A percentile compares a stretch with the other conserved stretches of the same genome.
Conservation (phyloP, 1,284 basidiomycete species). For the Trametes hirsuta region DNA sequence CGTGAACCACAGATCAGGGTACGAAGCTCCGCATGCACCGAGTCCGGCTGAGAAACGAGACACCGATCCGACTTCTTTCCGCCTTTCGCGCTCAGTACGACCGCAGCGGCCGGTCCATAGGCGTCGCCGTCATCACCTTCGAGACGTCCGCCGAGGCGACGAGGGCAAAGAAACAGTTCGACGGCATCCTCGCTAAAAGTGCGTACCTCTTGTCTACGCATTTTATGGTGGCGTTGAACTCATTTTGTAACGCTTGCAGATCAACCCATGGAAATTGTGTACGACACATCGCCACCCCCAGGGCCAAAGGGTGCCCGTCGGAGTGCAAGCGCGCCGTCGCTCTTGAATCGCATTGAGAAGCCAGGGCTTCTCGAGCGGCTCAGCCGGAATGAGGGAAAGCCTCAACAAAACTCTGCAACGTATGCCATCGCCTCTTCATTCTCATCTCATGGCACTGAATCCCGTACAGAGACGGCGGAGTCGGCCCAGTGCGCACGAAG, state of each 20-base stretch:
- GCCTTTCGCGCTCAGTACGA: constrained; percentile 74
- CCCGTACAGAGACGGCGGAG: constrained; percentile 29
- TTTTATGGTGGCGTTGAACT: constrained; percentile 2
- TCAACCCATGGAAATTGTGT: constrained; percentile 80
- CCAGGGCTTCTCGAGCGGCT: constrained; percentile 63
- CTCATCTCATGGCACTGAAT: not conserved
- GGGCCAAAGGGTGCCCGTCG: constrained; percentile 41
- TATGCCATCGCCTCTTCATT: constrained; percentile 26
- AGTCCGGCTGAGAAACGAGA: constrained; percentile 52
- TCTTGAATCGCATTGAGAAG: constrained; percentile 69
- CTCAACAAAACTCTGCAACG: constrained; percentile 28
- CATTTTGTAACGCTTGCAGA: constrained; percentile 46
- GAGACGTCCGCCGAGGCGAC: constrained; percentile 81
- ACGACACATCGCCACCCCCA: constrained; percentile 52
- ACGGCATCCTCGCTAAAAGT: constrained; percentile 94
- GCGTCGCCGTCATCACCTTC: constrained; percentile 83
- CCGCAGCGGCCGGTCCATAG: constrained; percentile 91
- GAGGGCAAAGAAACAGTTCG: constrained; percentile 83
- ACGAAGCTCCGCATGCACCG: constrained; percentile 67
- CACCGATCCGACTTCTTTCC: constrained; percentile 47
- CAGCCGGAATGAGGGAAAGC: constrained; percentile 46
- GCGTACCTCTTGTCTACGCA: constrained; percentile 1
- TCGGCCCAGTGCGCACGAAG: constrained; percentile 46
- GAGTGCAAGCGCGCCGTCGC: constrained; percentile 52
- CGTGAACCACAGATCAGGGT: constrained; percentile 94